Evolutionary conservation across 139 green algal species (phyloP).

Genomic region (Chlamydomonas asymmetrica): DNA sequence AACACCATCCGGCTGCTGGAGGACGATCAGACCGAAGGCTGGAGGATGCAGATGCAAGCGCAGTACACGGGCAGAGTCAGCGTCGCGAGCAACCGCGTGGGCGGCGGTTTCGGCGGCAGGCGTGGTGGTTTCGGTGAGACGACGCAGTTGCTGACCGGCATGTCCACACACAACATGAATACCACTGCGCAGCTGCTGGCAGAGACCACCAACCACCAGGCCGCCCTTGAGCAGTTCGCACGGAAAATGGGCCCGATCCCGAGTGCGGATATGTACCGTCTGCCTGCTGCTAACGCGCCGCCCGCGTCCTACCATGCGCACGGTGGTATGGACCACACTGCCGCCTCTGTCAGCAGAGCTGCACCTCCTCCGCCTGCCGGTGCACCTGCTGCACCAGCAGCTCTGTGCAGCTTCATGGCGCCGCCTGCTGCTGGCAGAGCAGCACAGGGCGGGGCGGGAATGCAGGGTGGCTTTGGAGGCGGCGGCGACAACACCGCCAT

Average conservation of each 20-base stretch:
- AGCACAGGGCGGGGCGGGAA: no score
- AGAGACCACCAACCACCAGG: slow-evolving; percentile 48
- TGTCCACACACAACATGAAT: slow-evolving; percentile 20
- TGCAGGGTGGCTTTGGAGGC: no score
- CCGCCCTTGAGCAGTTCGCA: background rate
- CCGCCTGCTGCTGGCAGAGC: background rate
- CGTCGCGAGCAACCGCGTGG: slow-evolving; percentile 28
- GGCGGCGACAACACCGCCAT: slow-evolving; percentile 8
- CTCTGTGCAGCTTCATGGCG: no score
- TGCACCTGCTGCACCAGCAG: no score
- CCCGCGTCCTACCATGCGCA: no score
- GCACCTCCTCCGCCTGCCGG: no score
- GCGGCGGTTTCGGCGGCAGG: background rate
- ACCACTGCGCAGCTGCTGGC: slow-evolving; percentile 64
- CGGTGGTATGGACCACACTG: no score
- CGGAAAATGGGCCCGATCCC: no score
- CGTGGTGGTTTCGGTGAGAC: background rate
- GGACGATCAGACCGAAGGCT: slow-evolving; percentile 12
- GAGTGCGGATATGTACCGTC: no score
- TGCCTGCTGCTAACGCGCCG: no score
- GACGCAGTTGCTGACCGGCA: slow-evolving; percentile 10
- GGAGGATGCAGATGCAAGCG: background rate
- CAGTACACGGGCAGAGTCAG: slow-evolving; percentile 17
- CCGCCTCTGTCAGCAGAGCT: no score
- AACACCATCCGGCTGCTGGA: slow-evolving; percentile 46